Conservation (phyloP, 1,284 basidiomycete species). For the Omphalotus olearius region DNA sequence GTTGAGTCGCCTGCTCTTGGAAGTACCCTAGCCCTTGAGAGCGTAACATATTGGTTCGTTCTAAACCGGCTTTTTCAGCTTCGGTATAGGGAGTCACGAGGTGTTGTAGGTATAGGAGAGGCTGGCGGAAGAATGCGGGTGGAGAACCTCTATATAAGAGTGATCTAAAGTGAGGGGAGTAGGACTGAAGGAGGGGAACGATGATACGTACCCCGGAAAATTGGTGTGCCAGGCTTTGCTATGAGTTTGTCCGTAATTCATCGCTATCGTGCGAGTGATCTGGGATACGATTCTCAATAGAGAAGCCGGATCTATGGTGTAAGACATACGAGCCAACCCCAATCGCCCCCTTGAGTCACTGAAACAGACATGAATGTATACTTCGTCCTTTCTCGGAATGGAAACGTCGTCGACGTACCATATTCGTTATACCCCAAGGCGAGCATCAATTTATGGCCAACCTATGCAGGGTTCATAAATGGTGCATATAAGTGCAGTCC, state of each 20-base stretch:
- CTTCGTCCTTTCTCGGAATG: too few species aligned
- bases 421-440: conserved; percentile 50
- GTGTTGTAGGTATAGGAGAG: too few species aligned
- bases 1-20: conserved; percentile 42
- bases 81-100: too few species aligned
- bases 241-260: conserved; percentile 33
- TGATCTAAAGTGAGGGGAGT: too few species aligned
- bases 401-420: conserved; percentile 27
- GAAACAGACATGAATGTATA: neutral
- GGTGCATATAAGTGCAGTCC: too few species aligned
- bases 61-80: neutral
- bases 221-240: conserved; percentile 39
- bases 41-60: conserved; percentile 23
- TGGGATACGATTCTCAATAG: too few species aligned
- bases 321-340: conserved; percentile 32
- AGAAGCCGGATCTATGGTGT: too few species aligned
- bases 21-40: conserved; percentile 37
- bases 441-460: conserved; percentile 48
- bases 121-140: too few species aligned
- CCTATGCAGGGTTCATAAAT: too few species aligned
- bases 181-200: neutral
- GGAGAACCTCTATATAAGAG: neutral
- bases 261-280: conserved; percentile 29
- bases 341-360: conserved; percentile 55
- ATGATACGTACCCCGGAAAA: neutral